Base-by-base conservation (phyloP, 2,329 filamentous ascomycete species). In the Didymella arachidicola region DNA sequence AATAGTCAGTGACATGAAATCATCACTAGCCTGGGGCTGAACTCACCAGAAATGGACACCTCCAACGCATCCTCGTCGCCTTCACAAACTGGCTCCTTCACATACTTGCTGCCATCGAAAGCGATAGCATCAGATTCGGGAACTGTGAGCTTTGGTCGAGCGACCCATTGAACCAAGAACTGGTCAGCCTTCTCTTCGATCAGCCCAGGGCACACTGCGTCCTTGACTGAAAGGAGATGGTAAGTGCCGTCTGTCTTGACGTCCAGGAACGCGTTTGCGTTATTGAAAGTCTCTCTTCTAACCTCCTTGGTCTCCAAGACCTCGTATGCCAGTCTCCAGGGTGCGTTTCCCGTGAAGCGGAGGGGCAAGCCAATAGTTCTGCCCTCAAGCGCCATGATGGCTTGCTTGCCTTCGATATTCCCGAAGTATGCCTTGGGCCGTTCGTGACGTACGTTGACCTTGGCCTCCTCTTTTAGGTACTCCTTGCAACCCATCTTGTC, bases 11-110 rank as follows among this genome's bases (percentile, higher is more conserved):
- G 42, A 19, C 14, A 10, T 11, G 22, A 19, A 61, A 8, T 3
- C 49, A 41, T 8, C 5, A 55, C 80, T 75, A 49, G 62, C 55
- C 19, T n/a, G 44, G 8, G 7, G n/a, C 22, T 4, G 16, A 41
- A 73, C 83, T 79, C 85, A 86, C 92, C 94, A 73, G 86, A 86
- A 61, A 99, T 84, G 42, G 85, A 84, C 52, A 99, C 81, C 70
- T 97, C 93, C 54, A 97, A 88, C 3, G 88, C 87, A 75, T 97
- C 94, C 70, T 97, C 90, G 61, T 98, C 94, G 29, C 94, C 94
- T 79, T 99, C 93, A 72, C 95, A 99, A 29, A 99, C 89, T 60
- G 93, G 89, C 41, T 88, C 85, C 77, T 96, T 96, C 66, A 88
- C 74, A 72, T 89, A 90, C 32, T 83, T 82, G 27, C 82, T 80